phyloP scores from a whole-genome alignment of 768 basidiomycete species.

The Mycena alexandri region DNA sequence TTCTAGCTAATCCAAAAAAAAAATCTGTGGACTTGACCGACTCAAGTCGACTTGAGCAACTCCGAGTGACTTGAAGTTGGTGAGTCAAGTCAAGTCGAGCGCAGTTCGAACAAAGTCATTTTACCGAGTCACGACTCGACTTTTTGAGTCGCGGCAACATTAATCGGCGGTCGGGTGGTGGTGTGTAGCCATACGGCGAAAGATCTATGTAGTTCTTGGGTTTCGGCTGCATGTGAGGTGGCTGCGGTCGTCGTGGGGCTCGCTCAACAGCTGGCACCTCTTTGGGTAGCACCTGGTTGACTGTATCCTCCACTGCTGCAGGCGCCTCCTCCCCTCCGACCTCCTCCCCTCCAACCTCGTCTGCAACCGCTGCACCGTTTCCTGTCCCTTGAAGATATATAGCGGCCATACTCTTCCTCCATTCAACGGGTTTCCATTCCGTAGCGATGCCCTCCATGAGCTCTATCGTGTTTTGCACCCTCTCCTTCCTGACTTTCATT shows the following conservation, averaged over 20 bases:
- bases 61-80: too few species aligned
- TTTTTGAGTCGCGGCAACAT: too few species aligned
- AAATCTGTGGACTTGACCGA: too few species aligned
- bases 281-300: not conserved
- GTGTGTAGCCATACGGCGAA: slow-evolving; percentile 6
- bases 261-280: too few species aligned
- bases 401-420: slow-evolving; percentile 51
- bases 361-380: slow-evolving; percentile 17
- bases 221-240: slow-evolving; percentile 6
- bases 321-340: slow-evolving; percentile 33
- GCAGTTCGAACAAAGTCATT: too few species aligned
- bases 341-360: slow-evolving; percentile 19
- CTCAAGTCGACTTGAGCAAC: too few species aligned
- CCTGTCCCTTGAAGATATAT: slow-evolving; percentile 59
- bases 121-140: too few species aligned
- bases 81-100: too few species aligned
- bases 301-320: slow-evolving; percentile 26
- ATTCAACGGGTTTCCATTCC: slow-evolving; percentile 64
- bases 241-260: not conserved
- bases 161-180: slow-evolving; percentile 8
- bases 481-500: slow-evolving; percentile 55
- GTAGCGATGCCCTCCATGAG: slow-evolving; percentile 62
- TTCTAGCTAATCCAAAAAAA: too few species aligned
- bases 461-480: slow-evolving; percentile 57
- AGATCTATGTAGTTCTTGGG: slow-evolving; percentile 25